Percentiles rank a stretch among this genome's conserved stretches.
phyloP scores from a whole-genome alignment of 371 early-diverging fungal species.

The Actinomucor elegans region DNA sequence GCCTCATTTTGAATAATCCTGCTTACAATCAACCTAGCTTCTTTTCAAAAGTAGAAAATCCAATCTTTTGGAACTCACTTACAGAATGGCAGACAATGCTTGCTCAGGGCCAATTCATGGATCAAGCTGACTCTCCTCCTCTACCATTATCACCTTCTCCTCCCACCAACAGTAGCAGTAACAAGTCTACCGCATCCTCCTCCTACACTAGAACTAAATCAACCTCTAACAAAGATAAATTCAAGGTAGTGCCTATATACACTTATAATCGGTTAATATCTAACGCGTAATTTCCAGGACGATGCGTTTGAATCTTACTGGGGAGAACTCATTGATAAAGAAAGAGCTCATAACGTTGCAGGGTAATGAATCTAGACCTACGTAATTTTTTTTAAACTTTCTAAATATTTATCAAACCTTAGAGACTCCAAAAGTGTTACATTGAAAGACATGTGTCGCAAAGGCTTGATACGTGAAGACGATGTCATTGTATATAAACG shows the following conservation, averaged over 20 bases:
- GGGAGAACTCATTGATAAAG: conserved; percentile 44
- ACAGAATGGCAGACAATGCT: conserved; percentile 43
- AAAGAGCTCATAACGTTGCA: conserved; percentile 49
- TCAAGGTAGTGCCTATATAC: background rate
- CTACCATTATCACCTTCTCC: conserved; percentile 8
- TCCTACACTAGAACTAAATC: background rate
- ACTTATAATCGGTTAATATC: no score
- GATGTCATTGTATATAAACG: conserved; percentile 53
- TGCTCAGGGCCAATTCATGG: conserved; percentile 20
- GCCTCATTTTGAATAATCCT: no score
- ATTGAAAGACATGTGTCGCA: conserved; percentile 54
- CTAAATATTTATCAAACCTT: background rate
- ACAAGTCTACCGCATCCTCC: conserved; percentile 6
- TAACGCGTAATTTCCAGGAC: conserved; percentile 24
- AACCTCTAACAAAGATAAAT: conserved; percentile 10
- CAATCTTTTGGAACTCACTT: conserved; percentile 35
- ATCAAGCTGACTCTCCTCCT: conserved; percentile 5
- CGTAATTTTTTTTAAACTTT: background rate
- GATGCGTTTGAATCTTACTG: conserved; percentile 41
- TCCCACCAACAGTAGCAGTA: conserved; percentile 6
- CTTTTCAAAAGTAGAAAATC: conserved; percentile 37
- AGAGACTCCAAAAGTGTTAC: conserved; percentile 53
- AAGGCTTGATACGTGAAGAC: conserved; percentile 46
- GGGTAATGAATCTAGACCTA: conserved; percentile 26
- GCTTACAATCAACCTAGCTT: conserved; percentile 20